Base-by-base conservation (phyloP, 106 monocot genomes). In the Iris macrosiphon region DNA sequence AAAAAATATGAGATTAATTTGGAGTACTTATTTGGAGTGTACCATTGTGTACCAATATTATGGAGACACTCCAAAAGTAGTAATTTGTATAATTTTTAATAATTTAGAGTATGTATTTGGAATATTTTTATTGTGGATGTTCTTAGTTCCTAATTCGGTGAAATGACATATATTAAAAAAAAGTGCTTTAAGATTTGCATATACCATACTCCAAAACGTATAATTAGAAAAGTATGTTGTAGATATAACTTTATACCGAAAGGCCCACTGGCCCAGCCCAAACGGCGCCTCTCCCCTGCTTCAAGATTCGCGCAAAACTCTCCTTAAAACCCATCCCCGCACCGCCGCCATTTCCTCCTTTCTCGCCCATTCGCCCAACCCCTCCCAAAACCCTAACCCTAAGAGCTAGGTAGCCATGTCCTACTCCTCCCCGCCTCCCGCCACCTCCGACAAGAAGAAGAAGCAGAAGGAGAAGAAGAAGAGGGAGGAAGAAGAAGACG, bases 381-480 rank as follows among this genome's bases (percentile, higher is more conserved):
- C 29, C 8, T 11, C 40, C n/a, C 3, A 57, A 35, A 49, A 33
- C 61, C 52, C 44, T 35, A 66, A 62, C 61, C 55, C 61, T 40
- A 38, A 18, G 26, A 16, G 15, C 39, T 35, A 57, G 42, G 18
- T 67, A 21, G 52, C 61, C 22, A 30, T 45, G 45, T 13, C 49
- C 14, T 15, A 18, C 31, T 18, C 56, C 29, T 40, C 49, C 0
- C 44, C 73, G 12, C 34, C 68, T 3, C 15, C 49, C 39, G 19
- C 61, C 23, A 45, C 46, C 43, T 30, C 55, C 35, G 53, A 64
- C 7, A 49, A 68, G 40, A 25, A 65, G 52, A 72, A 68, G 46
- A 78, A 79, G 69, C 73, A 69, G 68, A 29, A 50, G 67, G 63
- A 64, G 62, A 79, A 49, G 69, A 57, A 27, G 30, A 72, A 59